Evolutionary conservation across 2,329 filamentous ascomycete species (phyloP), one percentile per base, ranked within the genome.

Genomic region (Penicillium sp.): DNA sequence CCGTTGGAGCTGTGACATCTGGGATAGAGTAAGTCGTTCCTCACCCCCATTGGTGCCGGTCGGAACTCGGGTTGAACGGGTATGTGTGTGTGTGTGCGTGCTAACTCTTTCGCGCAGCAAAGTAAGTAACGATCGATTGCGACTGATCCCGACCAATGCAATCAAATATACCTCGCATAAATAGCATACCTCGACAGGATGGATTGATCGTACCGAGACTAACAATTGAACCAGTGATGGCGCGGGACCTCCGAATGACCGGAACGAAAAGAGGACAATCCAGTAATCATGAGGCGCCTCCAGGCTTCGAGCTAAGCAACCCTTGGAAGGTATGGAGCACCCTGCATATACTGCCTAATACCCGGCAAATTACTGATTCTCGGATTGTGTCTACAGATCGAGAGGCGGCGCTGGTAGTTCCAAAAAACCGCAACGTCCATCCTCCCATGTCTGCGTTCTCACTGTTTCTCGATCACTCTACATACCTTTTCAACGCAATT

Each of bases 281-380:
- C 50, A 82, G 84, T 71, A 81, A 78, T 56, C 74, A 78, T 40
- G 71, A 74, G 52, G 84, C 84, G 24, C 84, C 84, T 23, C 71
- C 76, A 50, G 84, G 84, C 54, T 87, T 87, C 73, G 84, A 86
- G 71, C 68, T 86, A 65, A 87, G 81, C 80, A 86, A 85, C 72
- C 81, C 82, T 57, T 87, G 84, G 84, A 84, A 81, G 79, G 84
- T 86, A 78, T 43, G 63, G 52, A 55, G 10, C 13, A 9, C 47
- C 7, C 24, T 30, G 3, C 7, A 2, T 8, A 23, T 26, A 15
- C 18, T 29, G 7, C 9, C 4, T 36, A 17, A 32, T 20, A 20
- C 7, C 1, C 5, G 51, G 20, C 33, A 4, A 26, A 15, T 39
- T 37, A 33, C 61, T 74, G 50, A 70, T 23, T 23, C 41, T 7